These are phyloP conservation scores for Naegleria gruberi DNA, from an alignment of 208 protist species.

Conservation along the genomic window DNA sequence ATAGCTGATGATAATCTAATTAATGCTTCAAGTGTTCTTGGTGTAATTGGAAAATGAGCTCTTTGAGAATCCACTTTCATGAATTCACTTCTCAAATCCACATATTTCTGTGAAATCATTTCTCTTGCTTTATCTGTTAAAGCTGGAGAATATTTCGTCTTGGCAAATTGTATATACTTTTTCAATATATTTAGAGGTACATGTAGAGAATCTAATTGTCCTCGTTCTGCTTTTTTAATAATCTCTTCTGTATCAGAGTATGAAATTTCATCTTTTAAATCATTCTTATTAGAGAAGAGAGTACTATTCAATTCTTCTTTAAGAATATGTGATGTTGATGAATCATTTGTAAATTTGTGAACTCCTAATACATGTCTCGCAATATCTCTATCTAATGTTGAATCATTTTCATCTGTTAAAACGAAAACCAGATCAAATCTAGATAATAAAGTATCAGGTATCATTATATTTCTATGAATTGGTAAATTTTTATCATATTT, in stretches of 20 bases:
- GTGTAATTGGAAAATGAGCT: constrained; percentile 74
- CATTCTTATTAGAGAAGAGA: not conserved
- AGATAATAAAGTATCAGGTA: constrained; percentile 92
- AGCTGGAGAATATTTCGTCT: constrained; percentile 69
- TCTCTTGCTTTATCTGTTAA: constrained; percentile 80
- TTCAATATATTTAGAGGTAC: constrained; percentile 85
- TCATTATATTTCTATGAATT: constrained; percentile 90
- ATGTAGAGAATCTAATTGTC: constrained; percentile 26
- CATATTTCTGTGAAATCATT: constrained; percentile 87
- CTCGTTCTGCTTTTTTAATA: constrained; percentile 47
- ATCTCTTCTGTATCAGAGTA: not conserved
- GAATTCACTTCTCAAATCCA: constrained; percentile 89
- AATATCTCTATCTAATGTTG: constrained; percentile 73
- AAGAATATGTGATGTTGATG: constrained; percentile 39
- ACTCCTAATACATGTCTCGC: constrained; percentile 85
- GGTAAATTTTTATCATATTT: constrained; percentile 81
- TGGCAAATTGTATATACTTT: constrained; percentile 97
- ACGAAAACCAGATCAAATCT: constrained; percentile 91
- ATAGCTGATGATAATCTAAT: constrained; percentile 95
- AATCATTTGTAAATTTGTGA: constrained; percentile 66
- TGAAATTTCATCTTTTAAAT: not conserved
- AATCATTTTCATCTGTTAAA: constrained; percentile 67
- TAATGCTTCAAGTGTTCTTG: constrained; percentile 97
- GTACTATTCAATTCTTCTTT: constrained; percentile 35
- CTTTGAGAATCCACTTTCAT: not conserved